A percentile compares a stretch with the other conserved stretches of the same genome.
Evolutionary conservation across 2,329 filamentous ascomycete species (phyloP).

Genomic region (Hyphodiscus sp.): DNA sequence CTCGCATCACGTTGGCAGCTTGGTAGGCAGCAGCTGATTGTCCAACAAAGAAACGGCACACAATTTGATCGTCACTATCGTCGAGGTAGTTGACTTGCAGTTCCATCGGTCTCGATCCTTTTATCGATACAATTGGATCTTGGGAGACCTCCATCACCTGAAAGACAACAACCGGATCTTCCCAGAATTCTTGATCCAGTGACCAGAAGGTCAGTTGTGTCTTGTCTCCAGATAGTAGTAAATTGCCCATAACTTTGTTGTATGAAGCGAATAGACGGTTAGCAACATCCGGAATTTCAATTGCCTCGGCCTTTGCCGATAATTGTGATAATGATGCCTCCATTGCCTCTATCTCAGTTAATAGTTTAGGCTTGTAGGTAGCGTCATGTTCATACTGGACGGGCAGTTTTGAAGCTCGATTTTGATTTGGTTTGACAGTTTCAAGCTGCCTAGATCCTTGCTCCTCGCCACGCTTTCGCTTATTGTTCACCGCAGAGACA

Average conservation of each 20-base stretch:
- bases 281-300: constrained; percentile 10
- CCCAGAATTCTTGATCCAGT: constrained; percentile 5
- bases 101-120: constrained; percentile 28
- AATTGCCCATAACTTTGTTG: constrained; percentile 20
- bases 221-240: constrained; percentile 23
- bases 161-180: constrained; percentile 13
- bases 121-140: constrained; percentile 22
- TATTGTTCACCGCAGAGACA: background rate
- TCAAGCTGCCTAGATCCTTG: background rate
- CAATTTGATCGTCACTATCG: constrained; percentile 5
- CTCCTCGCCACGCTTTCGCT: background rate
- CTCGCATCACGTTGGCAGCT: constrained; percentile 21
- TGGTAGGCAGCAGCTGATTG: constrained; percentile 8
- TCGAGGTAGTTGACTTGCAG: constrained; percentile 18
- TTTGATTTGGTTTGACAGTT: background rate
- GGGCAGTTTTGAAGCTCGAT: background rate
- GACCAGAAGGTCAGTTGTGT: constrained; percentile 18
- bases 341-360: background rate
- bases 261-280: constrained; percentile 19
- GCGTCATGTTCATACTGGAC: background rate
- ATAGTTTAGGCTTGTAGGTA: background rate
- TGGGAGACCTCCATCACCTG: constrained; percentile 17
- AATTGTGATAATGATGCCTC: background rate
- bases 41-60: constrained; percentile 23
- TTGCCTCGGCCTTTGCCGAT: constrained; percentile 4